These are phyloP conservation scores for Guadua angustifolia DNA, from an alignment of 176 grass and related monocot species.

Conservation along the genomic window DNA sequence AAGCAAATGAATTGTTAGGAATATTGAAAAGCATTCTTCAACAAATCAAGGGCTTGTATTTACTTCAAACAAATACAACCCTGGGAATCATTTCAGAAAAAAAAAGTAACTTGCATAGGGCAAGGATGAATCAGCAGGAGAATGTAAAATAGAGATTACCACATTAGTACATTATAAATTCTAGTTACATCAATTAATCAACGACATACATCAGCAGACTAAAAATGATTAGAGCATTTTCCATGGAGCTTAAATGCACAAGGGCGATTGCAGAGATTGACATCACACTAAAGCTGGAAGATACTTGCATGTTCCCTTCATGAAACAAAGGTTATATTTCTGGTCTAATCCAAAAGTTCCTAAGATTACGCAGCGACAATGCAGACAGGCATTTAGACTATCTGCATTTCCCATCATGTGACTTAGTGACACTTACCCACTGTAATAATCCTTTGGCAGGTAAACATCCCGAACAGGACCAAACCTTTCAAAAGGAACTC, in stretches of 20 bases:
- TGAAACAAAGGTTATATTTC: slow-evolving; percentile 8
- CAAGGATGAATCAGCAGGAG: slow-evolving; percentile 24
- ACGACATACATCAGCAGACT: background rate
- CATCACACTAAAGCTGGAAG: background rate
- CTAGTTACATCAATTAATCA: background rate
- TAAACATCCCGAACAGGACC: slow-evolving; percentile 93
- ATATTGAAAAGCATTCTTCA: slow-evolving; percentile 57
- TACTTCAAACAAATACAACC: slow-evolving; percentile 73
- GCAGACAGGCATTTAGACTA: background rate
- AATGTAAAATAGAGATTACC: slow-evolving; percentile 18
- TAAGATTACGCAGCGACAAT: background rate
- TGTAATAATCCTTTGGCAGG: slow-evolving; percentile 88
- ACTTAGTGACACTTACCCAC: slow-evolving; percentile 55
- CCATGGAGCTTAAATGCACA: background rate
- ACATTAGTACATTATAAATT: slow-evolving; percentile 1
- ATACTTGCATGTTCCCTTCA: background rate
- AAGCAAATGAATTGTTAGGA: slow-evolving; percentile 74
- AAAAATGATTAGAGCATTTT: background rate
- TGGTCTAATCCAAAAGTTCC: background rate
- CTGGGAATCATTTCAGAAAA: slow-evolving; percentile 61
- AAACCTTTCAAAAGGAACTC: slow-evolving; percentile 91
- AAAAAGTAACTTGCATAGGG: slow-evolving; percentile 50
- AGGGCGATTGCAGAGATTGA: background rate
- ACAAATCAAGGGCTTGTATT: slow-evolving; percentile 72
- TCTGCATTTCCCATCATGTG: background rate